Evolutionary conservation across 2,329 filamentous ascomycete genomes (phyloP).

Genomic region (Rutstroemia sp.): DNA sequence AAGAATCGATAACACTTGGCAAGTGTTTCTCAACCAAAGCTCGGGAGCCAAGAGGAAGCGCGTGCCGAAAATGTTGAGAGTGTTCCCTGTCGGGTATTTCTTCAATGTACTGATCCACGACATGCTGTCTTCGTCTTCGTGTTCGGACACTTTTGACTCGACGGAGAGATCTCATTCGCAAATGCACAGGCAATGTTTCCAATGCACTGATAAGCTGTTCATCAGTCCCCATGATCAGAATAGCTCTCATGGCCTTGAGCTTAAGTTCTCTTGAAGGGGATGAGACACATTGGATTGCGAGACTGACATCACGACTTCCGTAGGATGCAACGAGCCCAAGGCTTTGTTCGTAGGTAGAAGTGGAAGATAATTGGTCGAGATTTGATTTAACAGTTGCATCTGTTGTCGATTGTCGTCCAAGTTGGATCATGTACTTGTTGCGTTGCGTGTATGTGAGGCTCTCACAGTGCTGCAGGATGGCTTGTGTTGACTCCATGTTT

Average conservation of each 20-base stretch:
- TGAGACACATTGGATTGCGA: background rate
- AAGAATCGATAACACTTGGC: too few relatives aligned
- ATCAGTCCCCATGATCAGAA: background rate
- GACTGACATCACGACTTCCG: background rate
- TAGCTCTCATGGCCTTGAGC: background rate
- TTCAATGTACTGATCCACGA: background rate
- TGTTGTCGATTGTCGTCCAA: background rate
- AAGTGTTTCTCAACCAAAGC: too few relatives aligned
- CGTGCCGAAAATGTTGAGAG: too few relatives aligned
- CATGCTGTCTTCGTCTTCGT: background rate
- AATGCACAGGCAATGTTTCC: background rate
- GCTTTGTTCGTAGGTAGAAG: background rate
- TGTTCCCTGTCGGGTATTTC: too few relatives aligned
- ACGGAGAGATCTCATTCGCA: background rate
- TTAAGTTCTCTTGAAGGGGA: background rate
- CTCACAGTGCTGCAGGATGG: background rate
- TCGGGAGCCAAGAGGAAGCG: too few relatives aligned
- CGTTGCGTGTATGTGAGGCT: background rate
- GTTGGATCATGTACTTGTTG: background rate
- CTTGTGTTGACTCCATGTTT: background rate
- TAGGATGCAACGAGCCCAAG: background rate
- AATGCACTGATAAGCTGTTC: background rate
- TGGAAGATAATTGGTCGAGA: background rate
- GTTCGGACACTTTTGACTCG: background rate
- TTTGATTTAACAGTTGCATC: background rate